phyloP scores from a whole-genome alignment of 2,329 filamentous ascomycete genomes.

The Diaporthe sp. region DNA sequence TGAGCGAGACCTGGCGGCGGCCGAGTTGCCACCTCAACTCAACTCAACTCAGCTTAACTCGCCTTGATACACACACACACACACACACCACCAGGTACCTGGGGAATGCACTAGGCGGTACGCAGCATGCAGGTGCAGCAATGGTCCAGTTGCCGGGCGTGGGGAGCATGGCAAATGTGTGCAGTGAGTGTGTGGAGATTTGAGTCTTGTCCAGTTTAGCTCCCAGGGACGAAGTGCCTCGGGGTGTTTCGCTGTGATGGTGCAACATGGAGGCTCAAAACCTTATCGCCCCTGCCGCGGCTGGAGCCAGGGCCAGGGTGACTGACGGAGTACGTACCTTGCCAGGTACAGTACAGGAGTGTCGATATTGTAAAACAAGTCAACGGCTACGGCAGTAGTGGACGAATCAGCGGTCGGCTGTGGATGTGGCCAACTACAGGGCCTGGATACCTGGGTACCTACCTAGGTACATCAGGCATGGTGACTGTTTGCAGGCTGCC shows the following conservation, averaged over 20 bases:
- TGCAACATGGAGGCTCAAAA: conserved; percentile 32
- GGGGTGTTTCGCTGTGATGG: conserved; percentile 30
- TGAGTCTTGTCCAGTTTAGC: not conserved
- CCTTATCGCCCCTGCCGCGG: conserved; percentile 25
- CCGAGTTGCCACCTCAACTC: not conserved
- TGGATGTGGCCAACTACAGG: not conserved
- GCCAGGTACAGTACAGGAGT: not conserved
- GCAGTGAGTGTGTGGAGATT: not conserved
- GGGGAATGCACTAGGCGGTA: not conserved
- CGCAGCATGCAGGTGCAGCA: not conserved
- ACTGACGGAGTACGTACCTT: not conserved
- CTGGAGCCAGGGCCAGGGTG: not conserved
- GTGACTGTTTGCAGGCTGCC: not conserved
- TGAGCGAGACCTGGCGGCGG: not conserved
- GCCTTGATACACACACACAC: not conserved
- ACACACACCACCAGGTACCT: not conserved
- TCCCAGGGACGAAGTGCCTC: not conserved
- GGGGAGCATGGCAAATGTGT: not conserved
- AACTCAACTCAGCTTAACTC: not conserved
- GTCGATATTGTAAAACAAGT: conserved; percentile 1
- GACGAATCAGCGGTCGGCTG: not conserved
- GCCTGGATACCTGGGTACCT: no score
- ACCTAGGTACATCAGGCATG: not conserved
- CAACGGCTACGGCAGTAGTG: not conserved
- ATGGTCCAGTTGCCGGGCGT: no score